Evolutionary conservation across 2,329 filamentous ascomycete species (phyloP), one percentile per base, ranked within the genome.

Genomic region (Parastagonospora avenae): DNA sequence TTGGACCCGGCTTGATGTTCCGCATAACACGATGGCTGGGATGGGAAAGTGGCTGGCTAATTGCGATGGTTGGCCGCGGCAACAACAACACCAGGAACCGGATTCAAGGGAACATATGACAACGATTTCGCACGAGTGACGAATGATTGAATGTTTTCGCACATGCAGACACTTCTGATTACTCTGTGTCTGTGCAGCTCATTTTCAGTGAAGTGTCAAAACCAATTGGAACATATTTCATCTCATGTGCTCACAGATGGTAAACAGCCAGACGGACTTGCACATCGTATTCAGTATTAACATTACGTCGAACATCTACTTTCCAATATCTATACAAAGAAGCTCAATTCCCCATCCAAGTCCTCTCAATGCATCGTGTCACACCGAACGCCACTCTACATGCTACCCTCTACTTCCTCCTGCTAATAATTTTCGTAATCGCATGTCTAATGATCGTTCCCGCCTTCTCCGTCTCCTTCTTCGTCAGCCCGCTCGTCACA

Each of bases 391-490:
- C 19, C 5, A 3, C 19, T 5, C 19, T 3, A 24, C 19, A 24
- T 24, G 19, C 19, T 5, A 5, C 5, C 29, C 2, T 28, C 37
- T 47, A 74, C 63, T 70, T 81, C 68, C 76, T 77, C 65, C 77
- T 77, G 63, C 80, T 83, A 82, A 99, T 86, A 54, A 97, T 86
- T 77, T 96, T 97, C 44, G 92, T 96, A 60, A 97, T 90, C 11
- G 94, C 93, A 76, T 97, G 92, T 53, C 93, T 83, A 61, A 99
- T 92, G 8, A 85, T 87, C 7, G 88, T 86, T 11, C 92, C 94
- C 0, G 94, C 91, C 79, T 95, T 96, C 77, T 99, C 95, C 47
- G 92, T 89, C 74, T 99, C 94, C 78, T 96, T 97, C 80, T 90
- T 95, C 19, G 90, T 89, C 55, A 99, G 78, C 1, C 90, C 94